phyloP scores from a whole-genome alignment of 106 monocot genomes.

The Chionographis japonica region DNA sequence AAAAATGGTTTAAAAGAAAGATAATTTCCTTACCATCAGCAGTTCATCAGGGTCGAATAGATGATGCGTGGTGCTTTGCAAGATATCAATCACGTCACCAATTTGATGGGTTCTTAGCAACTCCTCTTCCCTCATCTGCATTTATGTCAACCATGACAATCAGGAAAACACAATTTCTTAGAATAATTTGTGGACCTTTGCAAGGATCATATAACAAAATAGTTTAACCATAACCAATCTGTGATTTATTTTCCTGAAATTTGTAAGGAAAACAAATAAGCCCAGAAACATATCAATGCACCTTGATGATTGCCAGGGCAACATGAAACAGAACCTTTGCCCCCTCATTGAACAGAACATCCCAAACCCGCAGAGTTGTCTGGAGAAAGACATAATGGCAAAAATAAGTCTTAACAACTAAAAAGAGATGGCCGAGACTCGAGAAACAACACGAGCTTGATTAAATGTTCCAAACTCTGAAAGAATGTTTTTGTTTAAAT shows the following conservation, averaged over 20 bases:
- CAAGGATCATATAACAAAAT: not conserved
- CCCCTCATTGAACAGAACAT: slow-evolving; percentile 95
- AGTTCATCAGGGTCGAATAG: slow-evolving; percentile 88
- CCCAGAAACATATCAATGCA: slow-evolving; percentile 2
- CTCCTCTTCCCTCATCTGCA: slow-evolving; percentile 90
- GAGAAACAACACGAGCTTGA: no score
- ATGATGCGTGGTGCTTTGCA: slow-evolving; percentile 66
- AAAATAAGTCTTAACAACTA: not conserved
- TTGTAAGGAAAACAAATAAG: not conserved
- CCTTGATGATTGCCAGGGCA: slow-evolving; percentile 94
- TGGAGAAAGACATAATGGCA: slow-evolving; percentile 22
- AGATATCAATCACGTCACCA: slow-evolving; percentile 81
- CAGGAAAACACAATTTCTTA: no score
- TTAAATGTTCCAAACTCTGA: no score
- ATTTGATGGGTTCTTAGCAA: slow-evolving; percentile 68
- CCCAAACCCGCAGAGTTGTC: slow-evolving; percentile 95
- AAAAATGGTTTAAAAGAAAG: no score
- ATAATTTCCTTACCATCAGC: slow-evolving; percentile 42
- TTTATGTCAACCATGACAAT: not conserved
- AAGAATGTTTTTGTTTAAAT: no score
- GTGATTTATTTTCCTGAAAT: no score
- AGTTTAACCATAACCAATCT: not conserved
- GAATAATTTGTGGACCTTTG: not conserved
- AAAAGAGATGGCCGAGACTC: not conserved
- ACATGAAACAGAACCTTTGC: slow-evolving; percentile 90